Evolutionary conservation across 306 rosid species (phyloP).

Genomic region (Ochetophila trinervis): DNA sequence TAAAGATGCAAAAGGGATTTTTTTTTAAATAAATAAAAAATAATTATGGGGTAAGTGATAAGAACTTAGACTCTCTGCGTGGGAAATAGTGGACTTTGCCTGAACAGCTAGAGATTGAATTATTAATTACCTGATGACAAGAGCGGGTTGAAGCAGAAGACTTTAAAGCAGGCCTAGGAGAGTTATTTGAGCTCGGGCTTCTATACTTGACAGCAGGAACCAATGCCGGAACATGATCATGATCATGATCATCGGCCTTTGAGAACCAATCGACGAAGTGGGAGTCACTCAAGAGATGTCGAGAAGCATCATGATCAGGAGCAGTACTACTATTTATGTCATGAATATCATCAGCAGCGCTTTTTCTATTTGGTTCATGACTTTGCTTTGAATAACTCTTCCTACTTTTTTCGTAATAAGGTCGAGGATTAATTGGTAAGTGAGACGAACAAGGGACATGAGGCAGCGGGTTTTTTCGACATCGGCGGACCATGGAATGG

Average conservation of each 20-base stretch:
- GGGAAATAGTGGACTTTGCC: too few species aligned
- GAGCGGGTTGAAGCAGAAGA: conserved; percentile 44
- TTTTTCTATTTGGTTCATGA: conserved; percentile 36
- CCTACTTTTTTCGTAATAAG: conserved; percentile 43
- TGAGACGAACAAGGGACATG: conserved; percentile 69
- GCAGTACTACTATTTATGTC: conserved; percentile 18
- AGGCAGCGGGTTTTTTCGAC: conserved; percentile 28
- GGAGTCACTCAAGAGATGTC: conserved; percentile 40
- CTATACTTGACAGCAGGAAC: conserved; percentile 30
- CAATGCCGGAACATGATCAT: conserved; percentile 15
- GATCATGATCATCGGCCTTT: conserved; percentile 23
- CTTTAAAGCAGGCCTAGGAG: conserved; percentile 22
- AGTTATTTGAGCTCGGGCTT: conserved; percentile 17
- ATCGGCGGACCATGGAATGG: conserved; percentile 33
- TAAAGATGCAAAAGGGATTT: background rate
- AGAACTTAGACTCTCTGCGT: too few species aligned
- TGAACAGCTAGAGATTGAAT: background rate
- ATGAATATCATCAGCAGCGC: conserved; percentile 41
- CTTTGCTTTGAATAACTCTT: conserved; percentile 40
- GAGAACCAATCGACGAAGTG: conserved; percentile 55
- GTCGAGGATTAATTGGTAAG: conserved; percentile 61
- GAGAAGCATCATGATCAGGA: conserved; percentile 34
- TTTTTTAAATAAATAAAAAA: too few species aligned
- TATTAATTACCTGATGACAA: conserved; percentile 51
- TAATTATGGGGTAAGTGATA: too few species aligned